Evolutionary conservation across 768 basidiomycete genomes (phyloP).

Genomic region (Calvatia gigantea): DNA sequence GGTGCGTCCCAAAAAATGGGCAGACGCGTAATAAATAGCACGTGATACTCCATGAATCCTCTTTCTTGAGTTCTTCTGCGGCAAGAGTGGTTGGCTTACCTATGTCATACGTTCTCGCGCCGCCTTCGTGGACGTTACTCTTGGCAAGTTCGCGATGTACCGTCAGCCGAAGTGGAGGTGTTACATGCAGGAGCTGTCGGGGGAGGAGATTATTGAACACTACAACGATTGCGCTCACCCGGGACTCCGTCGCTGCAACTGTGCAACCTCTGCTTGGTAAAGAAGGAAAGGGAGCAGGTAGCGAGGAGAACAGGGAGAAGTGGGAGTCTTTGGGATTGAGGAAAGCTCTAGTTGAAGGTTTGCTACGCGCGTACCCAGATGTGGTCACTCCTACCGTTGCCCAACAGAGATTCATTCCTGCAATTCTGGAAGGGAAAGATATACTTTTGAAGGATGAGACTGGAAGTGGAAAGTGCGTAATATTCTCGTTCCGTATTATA

Average conservation of each 20-base stretch:
- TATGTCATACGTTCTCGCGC: neutral
- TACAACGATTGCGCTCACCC: neutral
- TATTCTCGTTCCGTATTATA: slow-evolving; percentile 2
- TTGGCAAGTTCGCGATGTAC: neutral
- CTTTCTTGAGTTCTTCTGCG: slow-evolving; percentile 18
- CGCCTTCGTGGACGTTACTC: neutral
- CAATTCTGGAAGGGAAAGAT: slow-evolving; percentile 52
- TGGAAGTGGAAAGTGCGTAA: slow-evolving; percentile 75
- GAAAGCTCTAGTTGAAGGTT: slow-evolving; percentile 41
- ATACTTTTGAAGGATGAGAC: slow-evolving; percentile 66
- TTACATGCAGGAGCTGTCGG: neutral
- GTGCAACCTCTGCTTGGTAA: neutral
- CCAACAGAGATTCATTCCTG: slow-evolving; percentile 61
- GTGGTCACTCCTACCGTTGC: slow-evolving; percentile 54
- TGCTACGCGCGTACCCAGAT: slow-evolving; percentile 59
- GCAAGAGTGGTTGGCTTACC: slow-evolving; percentile 9
- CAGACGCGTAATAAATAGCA: slow-evolving; percentile 11
- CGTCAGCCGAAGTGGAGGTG: too few relatives aligned
- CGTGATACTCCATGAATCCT: slow-evolving; percentile 23
- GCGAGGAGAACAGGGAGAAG: slow-evolving; percentile 11
- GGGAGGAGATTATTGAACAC: neutral
- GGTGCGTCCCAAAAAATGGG: neutral
- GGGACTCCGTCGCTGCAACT: too few relatives aligned
- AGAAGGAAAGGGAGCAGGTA: neutral
- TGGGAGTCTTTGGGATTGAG: slow-evolving; percentile 57